Percentiles rank a stretch among this genome's conserved stretches.
Evolutionary conservation across 1,284 basidiomycete genomes (phyloP).

Genomic region (Apiotrichum gracile): DNA sequence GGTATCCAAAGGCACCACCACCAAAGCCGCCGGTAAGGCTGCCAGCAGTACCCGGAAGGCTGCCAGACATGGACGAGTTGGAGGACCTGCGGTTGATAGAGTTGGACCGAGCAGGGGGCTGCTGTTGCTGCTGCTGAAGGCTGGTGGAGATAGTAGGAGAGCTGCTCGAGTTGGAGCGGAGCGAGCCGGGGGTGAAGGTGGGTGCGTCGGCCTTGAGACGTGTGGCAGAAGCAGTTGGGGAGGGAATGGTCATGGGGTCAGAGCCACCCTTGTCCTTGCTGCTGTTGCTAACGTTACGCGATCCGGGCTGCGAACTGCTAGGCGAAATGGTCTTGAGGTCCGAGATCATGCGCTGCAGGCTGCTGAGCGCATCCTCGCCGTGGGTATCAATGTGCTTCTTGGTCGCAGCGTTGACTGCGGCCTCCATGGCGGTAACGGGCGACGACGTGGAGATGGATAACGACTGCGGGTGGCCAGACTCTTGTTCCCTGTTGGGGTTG

Average conservation of each 20-base stretch:
- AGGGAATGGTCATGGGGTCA: constrained; percentile 11
- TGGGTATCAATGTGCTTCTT: constrained; percentile 30
- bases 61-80: constrained; percentile 3
- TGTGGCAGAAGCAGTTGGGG: constrained; percentile 17
- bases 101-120: constrained; percentile 12
- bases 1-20: constrained; percentile 12
- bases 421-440: constrained; percentile 37
- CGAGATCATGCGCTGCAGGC: constrained; percentile 44
- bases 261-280: constrained; percentile 5
- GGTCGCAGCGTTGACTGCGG: constrained; percentile 36
- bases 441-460: constrained; percentile 28
- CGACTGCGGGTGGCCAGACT: constrained; percentile 14
- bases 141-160: constrained; percentile 8
- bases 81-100: constrained; percentile 10
- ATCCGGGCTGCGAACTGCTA: constrained; percentile 13
- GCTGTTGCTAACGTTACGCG: constrained; percentile 21
- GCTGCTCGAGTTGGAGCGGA: constrained; percentile 8
- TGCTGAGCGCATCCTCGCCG: constrained; percentile 34
- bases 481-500: not conserved
- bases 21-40: constrained; percentile 9
- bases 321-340: constrained; percentile 39
- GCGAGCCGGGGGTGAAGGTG: constrained; percentile 38
- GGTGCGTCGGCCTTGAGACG: constrained; percentile 46
- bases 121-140: constrained; percentile 2
- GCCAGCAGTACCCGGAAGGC: not conserved